These are phyloP conservation scores for Vanrija humicola DNA, from an alignment of 1,284 basidiomycete genomes.

Conservation along the genomic window DNA sequence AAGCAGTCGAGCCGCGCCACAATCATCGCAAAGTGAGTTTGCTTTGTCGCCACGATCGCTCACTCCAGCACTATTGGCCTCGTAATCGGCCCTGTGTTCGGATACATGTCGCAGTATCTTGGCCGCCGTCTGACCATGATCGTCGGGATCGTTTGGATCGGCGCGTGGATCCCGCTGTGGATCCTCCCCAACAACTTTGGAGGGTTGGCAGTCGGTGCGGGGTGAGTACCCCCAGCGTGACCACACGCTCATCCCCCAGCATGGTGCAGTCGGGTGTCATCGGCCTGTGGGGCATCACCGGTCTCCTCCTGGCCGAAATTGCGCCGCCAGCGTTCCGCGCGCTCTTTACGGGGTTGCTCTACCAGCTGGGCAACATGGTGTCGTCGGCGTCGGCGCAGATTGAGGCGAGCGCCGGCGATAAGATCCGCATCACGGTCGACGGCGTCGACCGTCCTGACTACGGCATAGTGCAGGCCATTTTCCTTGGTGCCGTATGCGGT, in stretches of 20 bases:
- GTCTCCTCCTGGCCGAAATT: slow-evolving; percentile 70
- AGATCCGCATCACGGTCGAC: slow-evolving; percentile 31
- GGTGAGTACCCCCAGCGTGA: neutral
- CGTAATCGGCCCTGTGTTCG: slow-evolving; percentile 70
- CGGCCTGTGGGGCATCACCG: slow-evolving; percentile 55
- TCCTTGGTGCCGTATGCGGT: slow-evolving; percentile 61
- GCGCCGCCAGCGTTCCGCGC: slow-evolving; percentile 80
- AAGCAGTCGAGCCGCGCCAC: slow-evolving; percentile 74
- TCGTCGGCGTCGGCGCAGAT: slow-evolving; percentile 85
- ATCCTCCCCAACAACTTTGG: slow-evolving; percentile 60
- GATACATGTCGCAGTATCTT: slow-evolving; percentile 73
- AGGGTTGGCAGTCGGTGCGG: slow-evolving; percentile 40
- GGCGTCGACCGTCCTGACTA: slow-evolving; percentile 60
- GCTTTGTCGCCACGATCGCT: slow-evolving; percentile 67
- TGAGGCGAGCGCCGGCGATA: slow-evolving; percentile 70
- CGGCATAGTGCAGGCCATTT: slow-evolving; percentile 78
- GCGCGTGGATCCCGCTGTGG: slow-evolving; percentile 62
- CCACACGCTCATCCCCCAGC: slow-evolving; percentile 44
- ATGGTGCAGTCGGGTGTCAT: slow-evolving; percentile 77
- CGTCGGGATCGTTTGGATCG: slow-evolving; percentile 55
- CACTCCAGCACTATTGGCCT: slow-evolving; percentile 48
- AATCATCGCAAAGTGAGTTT: slow-evolving; percentile 70
- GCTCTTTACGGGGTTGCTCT: slow-evolving; percentile 85
- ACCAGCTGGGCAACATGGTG: slow-evolving; percentile 65
- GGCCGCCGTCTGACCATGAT: slow-evolving; percentile 66